A percentile compares a stretch with the other conserved stretches of the same genome.
Conservation (phyloP, 345 rosid species). For the Carallia pectinifolia region DNA sequence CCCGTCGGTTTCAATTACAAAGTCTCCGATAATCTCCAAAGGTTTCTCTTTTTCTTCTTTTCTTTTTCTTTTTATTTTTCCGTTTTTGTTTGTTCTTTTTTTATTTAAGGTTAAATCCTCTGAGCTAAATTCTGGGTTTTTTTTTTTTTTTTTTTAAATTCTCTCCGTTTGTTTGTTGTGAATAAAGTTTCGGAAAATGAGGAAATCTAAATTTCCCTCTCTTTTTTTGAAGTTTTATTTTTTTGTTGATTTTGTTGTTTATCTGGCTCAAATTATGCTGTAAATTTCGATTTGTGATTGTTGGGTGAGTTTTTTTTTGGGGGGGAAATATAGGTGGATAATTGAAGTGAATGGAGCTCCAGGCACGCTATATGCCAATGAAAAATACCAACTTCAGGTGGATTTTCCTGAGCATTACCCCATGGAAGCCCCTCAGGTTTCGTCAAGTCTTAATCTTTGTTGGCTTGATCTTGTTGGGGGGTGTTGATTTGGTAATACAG, state of each 20-base stretch:
- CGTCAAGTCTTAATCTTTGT: neutral
- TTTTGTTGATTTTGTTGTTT: neutral
- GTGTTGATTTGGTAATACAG: too few relatives aligned
- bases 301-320: neutral
- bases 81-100: neutral
- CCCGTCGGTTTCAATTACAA: conserved; percentile 86
- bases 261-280: neutral
- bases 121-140: neutral
- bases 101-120: conserved; percentile 7
- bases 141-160: too few relatives aligned
- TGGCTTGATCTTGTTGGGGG: too few relatives aligned
- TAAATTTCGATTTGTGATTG: neutral
- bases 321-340: conserved; percentile 54
- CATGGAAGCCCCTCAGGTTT: conserved; percentile 98
- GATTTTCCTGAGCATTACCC: conserved; percentile 99
- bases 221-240: neutral
- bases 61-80: neutral
- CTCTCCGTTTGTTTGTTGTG: too few relatives aligned
- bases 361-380: conserved; percentile 80
- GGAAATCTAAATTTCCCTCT: neutral
- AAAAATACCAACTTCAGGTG: conserved; percentile 93
- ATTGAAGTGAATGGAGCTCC: conserved; percentile 89
- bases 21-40: conserved; percentile 91
- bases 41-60: conserved; percentile 29
- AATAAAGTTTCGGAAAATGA: too few relatives aligned